Percentiles rank a stretch among this genome's conserved stretches.
Evolutionary conservation across 2,329 filamentous ascomycete species (phyloP).

Genomic region (Diaporthe sp.): DNA sequence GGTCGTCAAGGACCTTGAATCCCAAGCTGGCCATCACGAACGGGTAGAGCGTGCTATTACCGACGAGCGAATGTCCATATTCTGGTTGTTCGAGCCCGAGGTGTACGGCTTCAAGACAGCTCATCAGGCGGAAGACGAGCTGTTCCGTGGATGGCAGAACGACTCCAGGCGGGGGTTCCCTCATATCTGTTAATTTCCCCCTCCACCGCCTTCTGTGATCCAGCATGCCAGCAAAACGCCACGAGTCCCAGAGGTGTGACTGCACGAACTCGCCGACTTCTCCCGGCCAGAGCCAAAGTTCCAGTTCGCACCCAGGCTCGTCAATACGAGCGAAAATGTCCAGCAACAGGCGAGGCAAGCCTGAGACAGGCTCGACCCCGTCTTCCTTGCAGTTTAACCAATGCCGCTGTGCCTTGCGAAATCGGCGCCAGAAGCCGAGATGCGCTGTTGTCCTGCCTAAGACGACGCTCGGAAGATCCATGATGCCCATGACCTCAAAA

Average conservation of each 20-base stretch:
- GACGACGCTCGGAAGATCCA: slow-evolving; percentile 20
- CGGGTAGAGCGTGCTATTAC: slow-evolving; percentile 48
- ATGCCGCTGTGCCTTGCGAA: slow-evolving; percentile 10
- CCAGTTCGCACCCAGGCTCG: slow-evolving; percentile 41
- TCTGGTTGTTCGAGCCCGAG: slow-evolving; percentile 37
- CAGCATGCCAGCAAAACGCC: slow-evolving; percentile 46
- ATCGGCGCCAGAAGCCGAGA: slow-evolving; percentile 21
- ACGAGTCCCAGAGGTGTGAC: slow-evolving; percentile 49
- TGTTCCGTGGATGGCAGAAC: slow-evolving; percentile 39
- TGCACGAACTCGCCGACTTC: slow-evolving; percentile 46
- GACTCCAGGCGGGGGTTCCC: slow-evolving; percentile 40
- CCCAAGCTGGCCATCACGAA: slow-evolving; percentile 47
- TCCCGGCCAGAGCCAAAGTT: slow-evolving; percentile 45
- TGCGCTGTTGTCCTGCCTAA: slow-evolving; percentile 3
- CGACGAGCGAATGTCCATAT: slow-evolving; percentile 43
- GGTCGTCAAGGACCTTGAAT: slow-evolving; percentile 41
- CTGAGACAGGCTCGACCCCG: slow-evolving; percentile 49
- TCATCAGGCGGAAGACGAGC: slow-evolving; percentile 45
- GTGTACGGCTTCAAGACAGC: slow-evolving; percentile 45
- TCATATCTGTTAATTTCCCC: not conserved
- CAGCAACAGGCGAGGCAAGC: slow-evolving; percentile 46
- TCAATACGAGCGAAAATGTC: slow-evolving; percentile 46
- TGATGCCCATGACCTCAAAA: slow-evolving; percentile 16
- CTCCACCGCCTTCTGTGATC: slow-evolving; percentile 18
- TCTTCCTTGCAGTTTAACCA: slow-evolving; percentile 17